Evolutionary conservation across 23 red algal species (phyloP).

Genomic region (Gracilaria domingensis): DNA sequence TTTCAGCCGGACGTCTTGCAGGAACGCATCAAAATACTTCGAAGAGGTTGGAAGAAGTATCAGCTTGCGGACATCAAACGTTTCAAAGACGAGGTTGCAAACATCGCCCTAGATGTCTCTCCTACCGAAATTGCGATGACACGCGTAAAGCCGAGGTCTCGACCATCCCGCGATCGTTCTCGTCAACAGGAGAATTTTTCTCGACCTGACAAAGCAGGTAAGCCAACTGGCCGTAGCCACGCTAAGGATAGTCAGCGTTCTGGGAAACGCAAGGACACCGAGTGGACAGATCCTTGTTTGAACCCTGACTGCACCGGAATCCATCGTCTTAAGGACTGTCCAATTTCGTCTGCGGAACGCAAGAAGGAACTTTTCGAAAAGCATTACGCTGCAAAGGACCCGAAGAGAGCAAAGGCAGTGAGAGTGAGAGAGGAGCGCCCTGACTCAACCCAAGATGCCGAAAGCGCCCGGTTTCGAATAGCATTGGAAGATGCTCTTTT

Average conservation of each 20-base stretch:
- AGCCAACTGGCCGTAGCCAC: not conserved
- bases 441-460: not conserved
- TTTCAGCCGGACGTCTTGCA: not conserved
- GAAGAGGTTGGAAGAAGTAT: slow-evolving; percentile 4
- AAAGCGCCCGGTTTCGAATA: not conserved
- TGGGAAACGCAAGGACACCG: not conserved
- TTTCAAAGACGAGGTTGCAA: not conserved
- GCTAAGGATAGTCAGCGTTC: not conserved
- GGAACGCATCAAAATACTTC: slow-evolving; percentile 23
- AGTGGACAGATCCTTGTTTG: not conserved
- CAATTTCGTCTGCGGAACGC: not conserved
- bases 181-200: not conserved
- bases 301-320: not conserved
- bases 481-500: not conserved
- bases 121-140: not conserved
- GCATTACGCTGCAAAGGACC: not conserved
- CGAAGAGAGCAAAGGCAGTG: not conserved
- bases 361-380: slow-evolving; percentile 32
- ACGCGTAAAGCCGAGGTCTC: not conserved
- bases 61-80: not conserved
- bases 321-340: not conserved
- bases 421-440: not conserved
- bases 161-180: not conserved
- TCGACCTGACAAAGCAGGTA: not conserved
- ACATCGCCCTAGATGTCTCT: not conserved